A percentile compares a stretch with the other conserved stretches of the same genome.
phyloP scores from a whole-genome alignment of 495 filamentous ascomycete genomes.

The Penicillium pulvis region DNA sequence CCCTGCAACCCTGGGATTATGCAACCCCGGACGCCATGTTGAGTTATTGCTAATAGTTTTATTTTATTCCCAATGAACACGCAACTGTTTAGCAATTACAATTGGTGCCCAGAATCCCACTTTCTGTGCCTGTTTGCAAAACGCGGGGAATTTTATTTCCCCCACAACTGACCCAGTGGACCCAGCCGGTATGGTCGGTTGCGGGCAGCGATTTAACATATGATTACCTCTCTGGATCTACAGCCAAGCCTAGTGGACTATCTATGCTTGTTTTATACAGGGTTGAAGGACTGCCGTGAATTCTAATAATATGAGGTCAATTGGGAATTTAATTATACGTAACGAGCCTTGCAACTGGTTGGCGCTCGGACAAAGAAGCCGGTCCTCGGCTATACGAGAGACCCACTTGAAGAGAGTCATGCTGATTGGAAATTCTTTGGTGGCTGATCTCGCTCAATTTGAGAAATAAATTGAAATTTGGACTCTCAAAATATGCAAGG shows the following conservation, averaged over 20 bases:
- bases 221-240: background rate
- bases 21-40: constrained; percentile 4
- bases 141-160: constrained; percentile 5
- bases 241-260: background rate
- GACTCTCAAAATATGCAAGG: no score
- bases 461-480: background rate
- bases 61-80: background rate
- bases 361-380: background rate
- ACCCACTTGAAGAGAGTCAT: no score
- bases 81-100: background rate
- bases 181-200: constrained; percentile 3
- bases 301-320: background rate
- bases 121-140: background rate
- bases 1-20: background rate
- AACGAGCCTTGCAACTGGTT: background rate
- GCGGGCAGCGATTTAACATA: background rate
- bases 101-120: constrained; percentile 9
- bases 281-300: background rate
- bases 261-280: background rate
- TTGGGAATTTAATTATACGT: background rate
- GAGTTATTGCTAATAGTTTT: background rate
- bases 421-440: no score
- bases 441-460: no score
- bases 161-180: constrained; percentile 7
- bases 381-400: no score